A percentile compares a stretch with the other conserved stretches of the same genome.
Conservation (phyloP, 345 rosid genomes). For the Eucalyptus caleyi region DNA sequence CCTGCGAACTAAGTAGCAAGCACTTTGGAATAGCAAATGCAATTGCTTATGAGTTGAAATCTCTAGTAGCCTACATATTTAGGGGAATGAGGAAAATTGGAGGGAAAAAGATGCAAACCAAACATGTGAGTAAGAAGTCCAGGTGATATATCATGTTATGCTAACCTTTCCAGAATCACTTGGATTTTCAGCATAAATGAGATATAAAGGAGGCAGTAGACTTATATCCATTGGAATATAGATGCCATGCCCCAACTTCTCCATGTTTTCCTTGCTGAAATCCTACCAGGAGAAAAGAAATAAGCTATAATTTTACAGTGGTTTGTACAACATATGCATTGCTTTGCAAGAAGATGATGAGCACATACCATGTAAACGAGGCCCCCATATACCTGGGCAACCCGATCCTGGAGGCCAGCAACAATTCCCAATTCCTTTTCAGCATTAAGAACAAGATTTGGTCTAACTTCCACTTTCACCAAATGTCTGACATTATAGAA, state of each 20-base stretch:
- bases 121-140: background rate
- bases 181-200: slow-evolving; percentile 91
- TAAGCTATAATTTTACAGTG: background rate
- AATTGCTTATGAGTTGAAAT: background rate
- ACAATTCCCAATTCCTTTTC: slow-evolving; percentile 90
- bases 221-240: slow-evolving; percentile 64
- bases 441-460: slow-evolving; percentile 60
- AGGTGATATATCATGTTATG: background rate
- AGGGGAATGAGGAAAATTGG: background rate
- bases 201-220: slow-evolving; percentile 82
- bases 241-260: slow-evolving; percentile 68
- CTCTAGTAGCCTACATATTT: background rate
- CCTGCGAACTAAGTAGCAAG: background rate
- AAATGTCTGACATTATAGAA: slow-evolving; percentile 74
- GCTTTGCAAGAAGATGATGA: background rate
- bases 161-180: slow-evolving; percentile 97
- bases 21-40: background rate
- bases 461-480: slow-evolving; percentile 62
- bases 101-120: background rate
- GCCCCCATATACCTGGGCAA: slow-evolving; percentile 93
- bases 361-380: slow-evolving; percentile 76
- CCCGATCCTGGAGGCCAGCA: slow-evolving; percentile 98
- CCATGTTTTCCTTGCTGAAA: slow-evolving; percentile 76
- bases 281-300: slow-evolving; percentile 30
- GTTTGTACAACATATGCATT: background rate